These are phyloP conservation scores for Leccinum longicurvipes DNA, from an alignment of 768 basidiomycete species.

Conservation along the genomic window DNA sequence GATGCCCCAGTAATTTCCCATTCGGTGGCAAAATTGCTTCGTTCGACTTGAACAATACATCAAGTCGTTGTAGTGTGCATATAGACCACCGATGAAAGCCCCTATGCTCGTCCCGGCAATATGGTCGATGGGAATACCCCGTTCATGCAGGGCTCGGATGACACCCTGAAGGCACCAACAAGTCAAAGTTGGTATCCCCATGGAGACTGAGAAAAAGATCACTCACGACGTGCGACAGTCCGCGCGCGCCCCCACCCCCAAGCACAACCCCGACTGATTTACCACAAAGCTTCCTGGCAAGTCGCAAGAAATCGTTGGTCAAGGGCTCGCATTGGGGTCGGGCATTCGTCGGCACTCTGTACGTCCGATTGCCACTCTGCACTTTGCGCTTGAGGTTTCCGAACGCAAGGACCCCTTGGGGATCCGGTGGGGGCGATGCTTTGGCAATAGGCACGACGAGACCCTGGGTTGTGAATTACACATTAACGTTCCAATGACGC, in stretches of 20 bases:
- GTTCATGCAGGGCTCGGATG: slow-evolving; percentile 87
- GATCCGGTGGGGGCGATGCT: slow-evolving; percentile 63
- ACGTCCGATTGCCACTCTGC: slow-evolving; percentile 84
- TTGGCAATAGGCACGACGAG: slow-evolving; percentile 66
- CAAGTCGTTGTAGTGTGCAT: slow-evolving; percentile 91
- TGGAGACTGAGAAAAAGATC: slow-evolving; percentile 19
- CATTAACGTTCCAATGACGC: neutral
- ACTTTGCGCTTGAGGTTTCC: slow-evolving; percentile 93
- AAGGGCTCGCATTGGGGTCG: slow-evolving; percentile 77
- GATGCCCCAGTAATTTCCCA: slow-evolving; percentile 94
- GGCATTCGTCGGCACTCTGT: slow-evolving; percentile 59
- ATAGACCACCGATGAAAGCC: slow-evolving; percentile 88
- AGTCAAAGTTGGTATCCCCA: slow-evolving; percentile 6
- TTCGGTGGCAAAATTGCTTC: slow-evolving; percentile 87
- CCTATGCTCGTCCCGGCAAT: slow-evolving; percentile 95
- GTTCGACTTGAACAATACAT: slow-evolving; percentile 80
- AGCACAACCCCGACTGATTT: slow-evolving; percentile 91
- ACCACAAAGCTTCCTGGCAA: slow-evolving; percentile 89
- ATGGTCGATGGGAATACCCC: slow-evolving; percentile 90
- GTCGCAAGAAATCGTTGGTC: slow-evolving; percentile 85
- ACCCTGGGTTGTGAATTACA: slow-evolving; percentile 47
- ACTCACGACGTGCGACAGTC: slow-evolving; percentile 65
- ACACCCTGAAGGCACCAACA: slow-evolving; percentile 59
- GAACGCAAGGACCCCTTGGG: slow-evolving; percentile 82
- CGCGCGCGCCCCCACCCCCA: slow-evolving; percentile 96